phyloP scores from a whole-genome alignment of 148 eudicot genomes.

The Amaranthus palmeri region DNA sequence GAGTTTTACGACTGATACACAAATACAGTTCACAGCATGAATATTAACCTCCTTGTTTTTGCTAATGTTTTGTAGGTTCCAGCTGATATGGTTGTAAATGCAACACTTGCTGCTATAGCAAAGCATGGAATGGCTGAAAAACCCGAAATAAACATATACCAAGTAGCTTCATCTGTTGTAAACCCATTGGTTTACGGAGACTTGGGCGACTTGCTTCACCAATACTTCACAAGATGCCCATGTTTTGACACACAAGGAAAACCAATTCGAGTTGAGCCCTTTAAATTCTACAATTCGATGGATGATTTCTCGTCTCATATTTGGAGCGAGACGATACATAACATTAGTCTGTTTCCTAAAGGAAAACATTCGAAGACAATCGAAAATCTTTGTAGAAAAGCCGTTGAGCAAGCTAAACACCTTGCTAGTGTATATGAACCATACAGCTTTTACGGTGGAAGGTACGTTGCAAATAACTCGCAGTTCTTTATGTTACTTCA shows the following conservation, averaged over 20 bases:
- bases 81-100: constrained; percentile 95
- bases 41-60: background rate
- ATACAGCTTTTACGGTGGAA: constrained; percentile 90
- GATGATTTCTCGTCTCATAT: constrained; percentile 80
- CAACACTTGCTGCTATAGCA: constrained; percentile 90
- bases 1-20: constrained; percentile 3
- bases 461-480: constrained; percentile 35
- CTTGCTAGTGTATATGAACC: constrained; percentile 82
- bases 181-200: constrained; percentile 74
- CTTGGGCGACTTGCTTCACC: constrained; percentile 52
- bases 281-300: constrained; percentile 67
- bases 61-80: constrained; percentile 55
- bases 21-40: background rate
- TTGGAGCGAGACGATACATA: constrained; percentile 50
- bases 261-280: constrained; percentile 62
- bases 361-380: constrained; percentile 45
- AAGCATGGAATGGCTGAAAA: constrained; percentile 75
- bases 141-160: constrained; percentile 64
- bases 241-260: constrained; percentile 64
- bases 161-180: constrained; percentile 87
- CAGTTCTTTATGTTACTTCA: background rate
- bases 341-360: constrained; percentile 43
- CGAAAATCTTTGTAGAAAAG: constrained; percentile 63
- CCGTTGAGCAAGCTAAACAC: constrained; percentile 82
- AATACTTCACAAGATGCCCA: constrained; percentile 65